Evolutionary conservation across 1,139 yeast genomes (phyloP), one percentile per base, ranked within the genome.

Genomic region (Pichia inconspicua): DNA sequence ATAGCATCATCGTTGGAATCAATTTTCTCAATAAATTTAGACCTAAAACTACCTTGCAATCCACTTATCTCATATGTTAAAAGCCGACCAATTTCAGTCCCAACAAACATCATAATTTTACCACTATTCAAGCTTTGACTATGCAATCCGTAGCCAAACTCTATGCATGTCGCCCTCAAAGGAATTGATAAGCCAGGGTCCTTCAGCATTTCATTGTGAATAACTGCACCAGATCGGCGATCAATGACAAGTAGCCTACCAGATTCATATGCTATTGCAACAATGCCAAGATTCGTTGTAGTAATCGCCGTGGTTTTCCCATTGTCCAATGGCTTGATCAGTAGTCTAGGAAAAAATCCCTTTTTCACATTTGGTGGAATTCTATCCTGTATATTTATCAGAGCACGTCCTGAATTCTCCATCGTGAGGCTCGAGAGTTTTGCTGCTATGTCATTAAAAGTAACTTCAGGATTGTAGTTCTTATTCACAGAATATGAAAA

Each of bases 161-260:
- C 92, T 49, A 87, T 65, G 2, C 76, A 63, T 0, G 95, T 84
- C 2, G 66, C 83, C 69, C 56, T 65, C 64, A 62, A 63, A 41
- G 53, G 66, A 53, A 52, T 58, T 49, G 47, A 52, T 47, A 63
- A 48, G 62, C 78, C 70, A 42, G 66, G 65, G 40, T 69, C 69
- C 15, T 63, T 58, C 15, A 80, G 60, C 1, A 68, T 66, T n/a
- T 73, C 81, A 54, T 79, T 74, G 58, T 72, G 77, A 31, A 90
- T 58, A 2, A 87, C 71, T 0, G 89, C 88, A 1, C 96, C 96
- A 0, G 95, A 95, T 51, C 97, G 73, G 49, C 88, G 73, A 66
- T 92, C 97, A 53, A 94, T 69, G 0, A 92, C 82, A 4, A 84
- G 67, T 32, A 92, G 57, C 40, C 80, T 74, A 25, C 98, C 98